A percentile compares a stretch with the other conserved stretches of the same genome.
Conservation (phyloP, 306 rosid species). For the Oxytropis ochrocephala region DNA sequence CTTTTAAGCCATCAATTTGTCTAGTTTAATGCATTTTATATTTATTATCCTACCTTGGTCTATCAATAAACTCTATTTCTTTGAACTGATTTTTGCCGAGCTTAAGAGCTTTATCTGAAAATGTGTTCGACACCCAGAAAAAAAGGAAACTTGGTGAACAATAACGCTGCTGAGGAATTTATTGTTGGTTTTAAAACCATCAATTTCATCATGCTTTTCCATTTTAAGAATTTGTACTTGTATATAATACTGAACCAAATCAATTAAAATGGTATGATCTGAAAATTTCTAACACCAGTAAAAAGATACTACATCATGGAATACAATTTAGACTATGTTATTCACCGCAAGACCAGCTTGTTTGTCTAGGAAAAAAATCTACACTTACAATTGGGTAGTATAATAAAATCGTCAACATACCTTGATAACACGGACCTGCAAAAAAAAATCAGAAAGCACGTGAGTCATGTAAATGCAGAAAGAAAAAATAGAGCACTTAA, state of each 20-base stretch:
- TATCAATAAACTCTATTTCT: neutral
- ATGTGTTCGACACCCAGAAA: neutral
- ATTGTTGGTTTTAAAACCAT: neutral
- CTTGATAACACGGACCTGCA: constrained; percentile 97
- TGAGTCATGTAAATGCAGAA: constrained; percentile 12
- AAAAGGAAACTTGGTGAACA: neutral
- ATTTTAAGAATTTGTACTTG: neutral
- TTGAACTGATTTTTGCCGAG: neutral
- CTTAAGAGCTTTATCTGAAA: constrained; percentile 3
- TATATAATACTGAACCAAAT: neutral
- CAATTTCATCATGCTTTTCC: neutral
- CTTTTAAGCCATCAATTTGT: neutral
- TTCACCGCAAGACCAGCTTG: neutral
- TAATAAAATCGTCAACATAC: constrained; percentile 55
- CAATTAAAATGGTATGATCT: neutral
- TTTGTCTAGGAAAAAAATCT: constrained; percentile 7
- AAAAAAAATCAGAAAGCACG: constrained; percentile 24
- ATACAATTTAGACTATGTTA: neutral
- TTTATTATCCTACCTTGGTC: neutral
- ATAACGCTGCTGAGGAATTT: neutral
- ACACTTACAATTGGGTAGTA: constrained; percentile 32
- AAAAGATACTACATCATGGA: neutral
- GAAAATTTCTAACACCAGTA: neutral
- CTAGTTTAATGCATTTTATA: neutral
- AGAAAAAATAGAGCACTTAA: constrained; percentile 5